A percentile compares a stretch with the other conserved stretches of the same genome.
Conservation (phyloP, 2,329 filamentous ascomycete species). For the Simplicillium aogashimaense region DNA sequence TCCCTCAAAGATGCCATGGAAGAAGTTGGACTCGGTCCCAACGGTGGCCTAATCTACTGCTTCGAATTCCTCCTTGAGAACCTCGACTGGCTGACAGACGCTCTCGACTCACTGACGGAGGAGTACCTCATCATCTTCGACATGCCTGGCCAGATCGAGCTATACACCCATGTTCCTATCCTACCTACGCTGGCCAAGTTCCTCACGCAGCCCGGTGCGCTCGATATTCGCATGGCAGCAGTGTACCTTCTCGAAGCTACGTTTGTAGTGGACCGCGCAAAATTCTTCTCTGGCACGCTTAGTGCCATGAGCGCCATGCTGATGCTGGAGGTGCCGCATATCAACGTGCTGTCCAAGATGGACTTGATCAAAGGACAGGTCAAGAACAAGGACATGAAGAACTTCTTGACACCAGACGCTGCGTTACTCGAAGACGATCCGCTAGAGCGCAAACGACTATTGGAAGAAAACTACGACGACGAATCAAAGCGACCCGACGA, state of each 20-base stretch:
- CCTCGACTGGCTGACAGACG: conserved; percentile 80
- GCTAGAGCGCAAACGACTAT: conserved; percentile 34
- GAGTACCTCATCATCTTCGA: conserved; percentile 97
- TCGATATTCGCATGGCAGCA: conserved; percentile 88
- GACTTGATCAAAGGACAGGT: conserved; percentile 88
- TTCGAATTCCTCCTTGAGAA: conserved; percentile 95
- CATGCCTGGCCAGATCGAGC: conserved; percentile 97
- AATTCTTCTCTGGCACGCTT: conserved; percentile 93
- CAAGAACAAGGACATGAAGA: conserved; percentile 76
- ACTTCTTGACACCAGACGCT: conserved; percentile 81
- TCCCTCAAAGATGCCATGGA: conserved; percentile 95
- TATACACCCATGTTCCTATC: conserved; percentile 95
- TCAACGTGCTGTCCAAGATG: conserved; percentile 97
- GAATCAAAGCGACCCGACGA: conserved; percentile 52
- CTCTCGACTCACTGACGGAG: conserved; percentile 76
- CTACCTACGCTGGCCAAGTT: conserved; percentile 76
- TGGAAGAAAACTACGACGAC: conserved; percentile 36
- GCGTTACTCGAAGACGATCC: conserved; percentile 74
- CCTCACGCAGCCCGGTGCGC: conserved; percentile 64
- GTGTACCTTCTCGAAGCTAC: conserved; percentile 92
- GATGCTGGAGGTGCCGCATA: conserved; percentile 92
- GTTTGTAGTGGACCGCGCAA: conserved; percentile 89
- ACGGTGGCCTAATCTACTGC: conserved; percentile 90
- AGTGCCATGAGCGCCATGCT: conserved; percentile 99
- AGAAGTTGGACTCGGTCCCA: conserved; percentile 80